Base-by-base conservation (phyloP, 2,329 filamentous ascomycete genomes). In the Paracorniculantispora psalliotae region DNA sequence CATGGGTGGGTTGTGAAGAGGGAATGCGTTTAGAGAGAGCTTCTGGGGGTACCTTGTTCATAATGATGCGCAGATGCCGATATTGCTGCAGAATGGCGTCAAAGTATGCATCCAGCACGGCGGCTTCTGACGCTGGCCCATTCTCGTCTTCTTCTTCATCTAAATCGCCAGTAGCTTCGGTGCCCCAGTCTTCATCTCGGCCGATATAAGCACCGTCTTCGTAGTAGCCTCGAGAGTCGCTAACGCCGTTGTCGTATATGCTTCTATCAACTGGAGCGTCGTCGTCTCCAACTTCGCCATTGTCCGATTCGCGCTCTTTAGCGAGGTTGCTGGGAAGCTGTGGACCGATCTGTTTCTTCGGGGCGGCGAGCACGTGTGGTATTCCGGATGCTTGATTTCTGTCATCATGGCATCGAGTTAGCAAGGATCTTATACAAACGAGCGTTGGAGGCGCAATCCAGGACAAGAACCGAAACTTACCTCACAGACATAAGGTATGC, bases 151-250 rank as follows among this genome's bases (percentile, higher is more conserved):
- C 64, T 9, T 62, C 64, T 19, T 71, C 68, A n/a, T 71, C 69
- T 47, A 47, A 58, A 12, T 64, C 59, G 15, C 68, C 64, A 25
- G 71, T 69, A 12, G 69, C 67, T 10, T 65, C 61, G 8, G 66
- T 63, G 1, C 63, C 61, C 47, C 70, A 63, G 25, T 64, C 64
- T 28, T 79, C 74, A 0, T 83, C 80, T 2, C 81, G 77, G 4
- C 86, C 89, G 25, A 88, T 84, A 70, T 91, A 96, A 39, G 90
- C 89, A 51, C 91, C 92, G 65, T 96, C 90, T 17, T 85, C 77
- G 69, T 90, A 94, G 67, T 84, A 87, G 12, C 88, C 89, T 58
- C 81, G 74, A 23, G 78, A 75, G 66, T 88, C 83, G 56, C 80
- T 79, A 21, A 72, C 62, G 6, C 78, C 78, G 59, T 76, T 69